Evolutionary conservation across 495 filamentous ascomycete species (phyloP).

Genomic region (Penicillium cataractarum): DNA sequence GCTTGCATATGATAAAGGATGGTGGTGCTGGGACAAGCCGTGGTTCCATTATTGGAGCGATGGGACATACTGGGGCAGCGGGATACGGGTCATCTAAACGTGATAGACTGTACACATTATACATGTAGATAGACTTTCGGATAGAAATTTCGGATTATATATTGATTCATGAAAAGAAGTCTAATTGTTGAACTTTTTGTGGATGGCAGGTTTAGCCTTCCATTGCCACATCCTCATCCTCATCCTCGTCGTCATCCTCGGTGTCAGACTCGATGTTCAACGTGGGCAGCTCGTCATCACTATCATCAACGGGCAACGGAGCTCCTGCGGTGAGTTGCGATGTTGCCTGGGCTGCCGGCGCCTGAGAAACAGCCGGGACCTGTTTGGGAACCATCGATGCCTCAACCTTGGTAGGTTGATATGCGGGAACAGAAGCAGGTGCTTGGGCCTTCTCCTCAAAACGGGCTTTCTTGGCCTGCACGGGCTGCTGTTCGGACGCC

Average conservation of each 20-base stretch:
- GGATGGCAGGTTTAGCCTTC: conserved; percentile 21
- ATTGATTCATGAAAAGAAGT: background rate
- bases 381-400: conserved; percentile 16
- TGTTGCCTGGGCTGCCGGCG: conserved; percentile 10
- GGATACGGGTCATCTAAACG: conserved; percentile 41
- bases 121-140: conserved; percentile 3
- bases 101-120: conserved; percentile 6
- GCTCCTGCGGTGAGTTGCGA: conserved; percentile 15
- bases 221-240: conserved; percentile 43
- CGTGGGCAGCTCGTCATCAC: conserved; percentile 53
- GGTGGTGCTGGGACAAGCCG: conserved; percentile 59
- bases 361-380: conserved; percentile 15
- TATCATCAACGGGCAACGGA: conserved; percentile 41
- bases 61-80: conserved; percentile 66
- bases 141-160: background rate
- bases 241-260: conserved; percentile 42
- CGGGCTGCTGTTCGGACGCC: conserved; percentile 14
- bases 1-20: conserved; percentile 51
- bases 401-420: conserved; percentile 14
- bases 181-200: background rate
- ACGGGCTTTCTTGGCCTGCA: conserved; percentile 40
- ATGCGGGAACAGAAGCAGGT: conserved; percentile 12
- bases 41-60: conserved; percentile 57
- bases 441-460: conserved; percentile 27
- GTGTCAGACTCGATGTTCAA: conserved; percentile 53